phyloP scores from a whole-genome alignment of 768 basidiomycete genomes.

The Psilocybe cyanescens region DNA sequence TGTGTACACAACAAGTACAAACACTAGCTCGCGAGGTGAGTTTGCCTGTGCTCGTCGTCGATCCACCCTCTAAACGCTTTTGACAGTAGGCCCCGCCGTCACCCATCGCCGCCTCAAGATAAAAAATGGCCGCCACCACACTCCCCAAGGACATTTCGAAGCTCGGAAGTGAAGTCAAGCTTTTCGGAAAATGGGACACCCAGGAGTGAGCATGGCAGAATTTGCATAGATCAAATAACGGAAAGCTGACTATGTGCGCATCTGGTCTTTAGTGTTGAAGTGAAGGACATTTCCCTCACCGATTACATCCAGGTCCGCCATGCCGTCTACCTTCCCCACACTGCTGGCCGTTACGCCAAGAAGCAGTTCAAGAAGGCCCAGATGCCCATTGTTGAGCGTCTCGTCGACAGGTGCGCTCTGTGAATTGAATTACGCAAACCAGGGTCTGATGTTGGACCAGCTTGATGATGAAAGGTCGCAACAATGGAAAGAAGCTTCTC shows the following conservation, averaged over 20 bases:
- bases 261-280: conserved; percentile 74
- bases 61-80: conserved; percentile 23
- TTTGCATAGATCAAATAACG: conserved; percentile 20
- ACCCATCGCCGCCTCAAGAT: conserved; percentile 41
- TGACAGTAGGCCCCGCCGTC: conserved; percentile 29
- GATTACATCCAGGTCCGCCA: conserved; percentile 99
- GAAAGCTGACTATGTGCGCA: conserved; percentile 17
- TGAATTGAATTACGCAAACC: background rate
- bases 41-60: conserved; percentile 32
- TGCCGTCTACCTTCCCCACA: conserved; percentile 97
- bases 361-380: conserved; percentile 99
- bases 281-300: conserved; percentile 98
- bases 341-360: conserved; percentile 98
- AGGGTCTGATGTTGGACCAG: conserved; percentile 40
- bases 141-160: conserved; percentile 84
- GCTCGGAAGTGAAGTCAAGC: conserved; percentile 86
- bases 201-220: conserved; percentile 73
- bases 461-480: conserved; percentile 99
- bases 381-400: conserved; percentile 99
- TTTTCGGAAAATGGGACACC: conserved; percentile 99
- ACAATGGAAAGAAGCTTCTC: conserved; percentile 99
- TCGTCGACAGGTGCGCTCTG: conserved; percentile 85
- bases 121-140: conserved; percentile 72
- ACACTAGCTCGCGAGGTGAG: conserved; percentile 44
- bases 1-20: conserved; percentile 49